These are phyloP conservation scores for Monascus purpureus DNA, from an alignment of 495 filamentous ascomycete genomes.

Conservation along the genomic window DNA sequence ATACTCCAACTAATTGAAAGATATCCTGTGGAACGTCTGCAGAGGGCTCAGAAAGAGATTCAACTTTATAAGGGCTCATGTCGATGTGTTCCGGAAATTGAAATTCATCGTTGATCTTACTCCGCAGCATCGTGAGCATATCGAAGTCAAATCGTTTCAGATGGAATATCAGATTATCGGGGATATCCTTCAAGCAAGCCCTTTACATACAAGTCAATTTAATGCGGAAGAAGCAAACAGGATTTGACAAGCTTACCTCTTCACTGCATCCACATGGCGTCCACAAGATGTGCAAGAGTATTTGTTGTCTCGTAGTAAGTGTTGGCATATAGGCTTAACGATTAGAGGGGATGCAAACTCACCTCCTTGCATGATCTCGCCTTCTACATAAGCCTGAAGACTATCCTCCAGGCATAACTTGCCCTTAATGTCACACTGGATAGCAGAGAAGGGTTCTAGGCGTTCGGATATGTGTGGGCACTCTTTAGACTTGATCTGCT, in stretches of 20 bases:
- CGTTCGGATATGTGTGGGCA: constrained; percentile 87
- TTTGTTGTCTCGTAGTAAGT: constrained; percentile 58
- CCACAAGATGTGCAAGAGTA: constrained; percentile 92
- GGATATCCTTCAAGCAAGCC: constrained; percentile 84
- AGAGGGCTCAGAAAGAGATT: constrained; percentile 57
- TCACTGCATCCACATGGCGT: constrained; percentile 86
- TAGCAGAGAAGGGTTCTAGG: constrained; percentile 82
- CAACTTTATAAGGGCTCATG: constrained; percentile 81
- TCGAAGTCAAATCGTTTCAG: constrained; percentile 96
- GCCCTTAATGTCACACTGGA: constrained; percentile 94
- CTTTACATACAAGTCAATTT: constrained; percentile 17
- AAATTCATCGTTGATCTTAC: constrained; percentile 94
- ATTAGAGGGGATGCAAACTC: constrained; percentile 9
- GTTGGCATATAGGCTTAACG: constrained; percentile 9
- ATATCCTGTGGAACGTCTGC: constrained; percentile 44
- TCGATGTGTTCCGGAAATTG: constrained; percentile 74
- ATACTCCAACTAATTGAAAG: constrained; percentile 83
- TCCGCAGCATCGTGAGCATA: constrained; percentile 64
- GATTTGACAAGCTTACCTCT: constrained; percentile 40
- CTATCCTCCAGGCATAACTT: constrained; percentile 76
- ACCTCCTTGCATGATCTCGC: constrained; percentile 93
- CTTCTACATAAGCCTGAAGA: constrained; percentile 83
- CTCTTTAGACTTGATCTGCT: constrained; percentile 91
- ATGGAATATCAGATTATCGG: constrained; percentile 89
- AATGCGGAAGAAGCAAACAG: background rate